Percentiles rank a stretch among this genome's conserved stretches.
phyloP scores from a whole-genome alignment of 2,329 filamentous ascomycete genomes.

The Clonostachys byssicola region DNA sequence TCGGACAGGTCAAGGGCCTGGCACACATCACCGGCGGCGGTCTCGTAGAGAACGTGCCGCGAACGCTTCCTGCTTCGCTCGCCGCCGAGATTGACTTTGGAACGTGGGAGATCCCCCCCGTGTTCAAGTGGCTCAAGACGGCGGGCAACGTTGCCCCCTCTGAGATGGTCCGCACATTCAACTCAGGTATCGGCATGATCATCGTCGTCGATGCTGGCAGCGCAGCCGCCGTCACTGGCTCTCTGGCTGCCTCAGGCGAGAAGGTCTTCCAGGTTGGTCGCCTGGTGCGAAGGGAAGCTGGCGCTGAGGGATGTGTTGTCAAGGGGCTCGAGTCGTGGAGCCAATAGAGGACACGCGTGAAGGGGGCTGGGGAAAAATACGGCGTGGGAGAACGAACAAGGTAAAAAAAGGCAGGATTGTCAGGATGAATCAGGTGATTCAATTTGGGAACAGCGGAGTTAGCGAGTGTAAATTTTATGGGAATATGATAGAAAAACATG shows the following conservation, averaged over 20 bases:
- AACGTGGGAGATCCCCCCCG: conserved; percentile 69
- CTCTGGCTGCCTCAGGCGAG: conserved; percentile 67
- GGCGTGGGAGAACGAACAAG: too few relatives aligned
- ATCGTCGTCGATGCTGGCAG: conserved; percentile 68
- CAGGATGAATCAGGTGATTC: too few relatives aligned
- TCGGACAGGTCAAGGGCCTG: conserved; percentile 77
- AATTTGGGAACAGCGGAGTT: too few relatives aligned
- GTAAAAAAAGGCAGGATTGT: too few relatives aligned
- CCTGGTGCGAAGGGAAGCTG: conserved; percentile 53
- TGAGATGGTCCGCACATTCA: conserved; percentile 93
- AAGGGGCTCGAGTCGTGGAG: conserved; percentile 25
- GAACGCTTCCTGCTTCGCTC: conserved; percentile 79
- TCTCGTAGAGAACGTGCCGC: conserved; percentile 87
- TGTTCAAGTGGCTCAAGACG: conserved; percentile 83
- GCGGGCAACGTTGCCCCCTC: conserved; percentile 64
- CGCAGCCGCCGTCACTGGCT: conserved; percentile 53
- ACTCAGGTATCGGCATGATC: conserved; percentile 93
- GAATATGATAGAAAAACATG: too few relatives aligned
- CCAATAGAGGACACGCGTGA: too few relatives aligned
- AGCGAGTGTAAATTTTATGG: too few relatives aligned
- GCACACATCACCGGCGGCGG: conserved; percentile 97
- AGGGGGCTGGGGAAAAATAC: too few relatives aligned
- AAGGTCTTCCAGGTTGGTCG: conserved; percentile 72
- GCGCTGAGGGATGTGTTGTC: conserved; percentile 23
- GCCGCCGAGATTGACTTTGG: conserved; percentile 76